Conservation (phyloP, 192 early-diverging fungal genomes). For the Umbelopsis sp. region DNA sequence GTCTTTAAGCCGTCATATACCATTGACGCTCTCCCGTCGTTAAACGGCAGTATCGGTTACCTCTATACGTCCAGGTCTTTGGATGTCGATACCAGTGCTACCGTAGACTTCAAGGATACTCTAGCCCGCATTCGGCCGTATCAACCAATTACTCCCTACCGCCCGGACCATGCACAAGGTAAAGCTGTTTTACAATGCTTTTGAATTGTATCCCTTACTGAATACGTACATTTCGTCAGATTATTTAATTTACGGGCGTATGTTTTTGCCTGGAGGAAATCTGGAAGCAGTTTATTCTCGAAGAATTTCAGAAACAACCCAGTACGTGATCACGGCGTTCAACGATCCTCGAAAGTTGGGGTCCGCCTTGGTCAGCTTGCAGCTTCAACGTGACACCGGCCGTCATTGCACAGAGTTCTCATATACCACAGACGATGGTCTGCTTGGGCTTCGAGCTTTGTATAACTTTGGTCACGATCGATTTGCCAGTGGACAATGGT, state of each 20-base stretch:
- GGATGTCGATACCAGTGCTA: slow-evolving; percentile 54
- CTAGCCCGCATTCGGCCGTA: slow-evolving; percentile 53
- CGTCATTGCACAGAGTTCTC: slow-evolving; percentile 79
- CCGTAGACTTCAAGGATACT: slow-evolving; percentile 52
- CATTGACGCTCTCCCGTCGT: slow-evolving; percentile 58
- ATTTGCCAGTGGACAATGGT: slow-evolving; percentile 53
- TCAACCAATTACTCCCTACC: not conserved
- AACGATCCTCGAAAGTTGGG: slow-evolving; percentile 55
- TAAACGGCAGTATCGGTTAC: slow-evolving; percentile 76
- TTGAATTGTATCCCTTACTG: not conserved
- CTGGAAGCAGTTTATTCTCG: slow-evolving; percentile 68
- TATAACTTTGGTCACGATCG: slow-evolving; percentile 71
- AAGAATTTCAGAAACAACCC: slow-evolving; percentile 52
- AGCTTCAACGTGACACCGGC: slow-evolving; percentile 69
- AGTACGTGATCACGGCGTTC: slow-evolving; percentile 65
- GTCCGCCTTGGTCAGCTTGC: slow-evolving; percentile 57
- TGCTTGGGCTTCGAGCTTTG: slow-evolving; percentile 82
- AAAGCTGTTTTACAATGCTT: not conserved
- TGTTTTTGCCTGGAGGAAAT: slow-evolving; percentile 68
- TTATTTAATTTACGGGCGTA: slow-evolving; percentile 72
- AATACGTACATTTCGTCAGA: slow-evolving; percentile 26
- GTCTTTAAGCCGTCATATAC: slow-evolving; percentile 79
- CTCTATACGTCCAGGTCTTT: slow-evolving; percentile 79
- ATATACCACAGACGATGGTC: slow-evolving; percentile 73
- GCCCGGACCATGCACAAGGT: slow-evolving; percentile 13